A percentile compares a stretch with the other conserved stretches of the same genome.
Conservation (phyloP, 2,329 filamentous ascomycete genomes). For the Beauveria australis region DNA sequence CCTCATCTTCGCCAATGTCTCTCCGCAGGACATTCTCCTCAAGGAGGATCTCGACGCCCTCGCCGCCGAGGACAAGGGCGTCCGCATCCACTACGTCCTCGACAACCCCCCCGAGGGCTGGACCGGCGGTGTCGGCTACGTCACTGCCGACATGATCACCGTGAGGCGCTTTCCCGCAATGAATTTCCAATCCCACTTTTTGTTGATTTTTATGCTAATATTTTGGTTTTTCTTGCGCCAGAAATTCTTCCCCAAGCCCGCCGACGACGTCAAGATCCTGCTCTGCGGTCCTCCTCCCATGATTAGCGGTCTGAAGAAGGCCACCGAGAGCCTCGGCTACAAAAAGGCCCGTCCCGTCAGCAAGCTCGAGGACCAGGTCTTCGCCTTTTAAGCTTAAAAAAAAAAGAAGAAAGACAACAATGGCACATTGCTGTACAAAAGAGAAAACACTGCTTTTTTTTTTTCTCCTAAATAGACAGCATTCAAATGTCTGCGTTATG, state of each 20-base stretch:
- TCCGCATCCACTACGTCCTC: slow-evolving; percentile 89
- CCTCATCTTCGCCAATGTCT: slow-evolving; percentile 95
- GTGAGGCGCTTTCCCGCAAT: slow-evolving; percentile 34
- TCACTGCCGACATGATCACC: slow-evolving; percentile 92
- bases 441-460: not conserved
- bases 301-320: slow-evolving; percentile 96
- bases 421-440: not conserved
- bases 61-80: slow-evolving; percentile 65
- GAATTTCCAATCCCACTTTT: not conserved
- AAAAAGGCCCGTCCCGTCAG: slow-evolving; percentile 89
- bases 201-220: slow-evolving; percentile 14
- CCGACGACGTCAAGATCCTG: slow-evolving; percentile 83
- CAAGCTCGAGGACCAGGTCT: slow-evolving; percentile 97
- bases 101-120: slow-evolving; percentile 92
- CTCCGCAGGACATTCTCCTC: slow-evolving; percentile 83
- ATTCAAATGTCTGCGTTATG: not conserved
- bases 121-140: slow-evolving; percentile 89
- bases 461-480: not conserved
- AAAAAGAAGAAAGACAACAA: not conserved
- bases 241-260: slow-evolving; percentile 75
- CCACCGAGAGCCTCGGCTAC: slow-evolving; percentile 79
- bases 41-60: slow-evolving; percentile 84
- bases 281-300: slow-evolving; percentile 95
- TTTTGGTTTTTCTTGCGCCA: slow-evolving; percentile 22
- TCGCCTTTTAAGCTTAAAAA: slow-evolving; percentile 62